These are phyloP conservation scores for Gymnopilus junonius DNA, from an alignment of 768 basidiomycete genomes.

Conservation along the genomic window DNA sequence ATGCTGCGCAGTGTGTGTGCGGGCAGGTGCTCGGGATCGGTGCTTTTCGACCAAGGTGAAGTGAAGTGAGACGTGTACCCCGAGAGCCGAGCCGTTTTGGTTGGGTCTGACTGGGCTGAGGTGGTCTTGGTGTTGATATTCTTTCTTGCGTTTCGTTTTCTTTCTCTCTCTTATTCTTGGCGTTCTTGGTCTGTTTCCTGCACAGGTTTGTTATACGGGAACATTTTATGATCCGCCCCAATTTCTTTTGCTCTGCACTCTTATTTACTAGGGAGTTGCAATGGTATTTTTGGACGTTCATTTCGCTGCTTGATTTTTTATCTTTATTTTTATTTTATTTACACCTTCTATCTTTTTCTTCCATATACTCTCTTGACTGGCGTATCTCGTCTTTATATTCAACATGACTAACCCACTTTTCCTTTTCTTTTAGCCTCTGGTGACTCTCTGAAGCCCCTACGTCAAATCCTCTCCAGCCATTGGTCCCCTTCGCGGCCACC, in stretches of 20 bases:
- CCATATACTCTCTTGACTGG: too few species aligned
- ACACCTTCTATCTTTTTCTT: too few species aligned
- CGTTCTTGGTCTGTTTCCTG: too few species aligned
- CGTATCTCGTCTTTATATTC: neutral
- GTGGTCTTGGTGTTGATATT: too few species aligned
- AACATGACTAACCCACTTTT: neutral
- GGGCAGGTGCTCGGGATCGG: neutral
- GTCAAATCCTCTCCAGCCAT: conserved; percentile 16
- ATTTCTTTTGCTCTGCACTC: neutral
- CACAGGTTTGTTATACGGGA: too few species aligned
- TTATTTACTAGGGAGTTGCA: too few species aligned
- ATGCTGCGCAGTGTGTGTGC: neutral
- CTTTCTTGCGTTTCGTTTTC: neutral
- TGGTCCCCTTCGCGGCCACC: conserved; percentile 42
- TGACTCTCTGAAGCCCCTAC: neutral
- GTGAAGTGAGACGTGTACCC: too few species aligned
- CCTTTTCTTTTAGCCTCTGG: neutral
- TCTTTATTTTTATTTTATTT: neutral
- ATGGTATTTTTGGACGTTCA: too few species aligned
- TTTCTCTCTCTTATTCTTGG: neutral
- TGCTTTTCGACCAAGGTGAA: neutral
- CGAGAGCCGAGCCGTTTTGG: neutral
- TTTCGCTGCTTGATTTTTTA: neutral
- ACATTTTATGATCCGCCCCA: too few species aligned
- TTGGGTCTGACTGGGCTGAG: too few species aligned